A percentile compares a stretch with the other conserved stretches of the same genome.
phyloP scores from a whole-genome alignment of 2,329 filamentous ascomycete species.

The Coniochaeta sp. region DNA sequence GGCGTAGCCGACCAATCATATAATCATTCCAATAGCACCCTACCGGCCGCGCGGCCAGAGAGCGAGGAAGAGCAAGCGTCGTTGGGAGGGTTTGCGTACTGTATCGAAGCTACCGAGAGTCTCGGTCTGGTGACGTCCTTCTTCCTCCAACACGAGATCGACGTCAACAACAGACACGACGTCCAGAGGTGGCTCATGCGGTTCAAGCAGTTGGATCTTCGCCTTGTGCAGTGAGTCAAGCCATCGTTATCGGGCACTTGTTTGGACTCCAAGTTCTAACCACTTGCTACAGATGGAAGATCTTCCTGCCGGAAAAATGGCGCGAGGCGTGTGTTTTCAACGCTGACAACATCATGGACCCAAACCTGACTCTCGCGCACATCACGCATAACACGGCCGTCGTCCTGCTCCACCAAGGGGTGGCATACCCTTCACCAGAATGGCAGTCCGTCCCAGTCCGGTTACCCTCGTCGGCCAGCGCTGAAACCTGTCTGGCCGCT shows the following conservation, averaged over 20 bases:
- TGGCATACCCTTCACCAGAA: conserved; percentile 27
- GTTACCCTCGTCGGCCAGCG: conserved; percentile 28
- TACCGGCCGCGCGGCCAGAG: conserved; percentile 13
- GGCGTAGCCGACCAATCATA: conserved; percentile 26
- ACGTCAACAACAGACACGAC: conserved; percentile 26
- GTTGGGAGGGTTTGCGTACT: conserved; percentile 33
- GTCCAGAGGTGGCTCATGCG: conserved; percentile 33
- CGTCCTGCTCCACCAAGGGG: conserved; percentile 31
- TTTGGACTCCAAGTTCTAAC: background rate
- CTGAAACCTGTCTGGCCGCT: conserved; percentile 31
- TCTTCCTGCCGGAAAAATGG: conserved; percentile 36
- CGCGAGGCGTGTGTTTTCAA: conserved; percentile 31
- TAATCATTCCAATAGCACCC: conserved; percentile 7
- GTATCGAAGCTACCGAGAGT: conserved; percentile 37
- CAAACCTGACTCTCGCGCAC: conserved; percentile 34
- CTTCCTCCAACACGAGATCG: conserved; percentile 32
- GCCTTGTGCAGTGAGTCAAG: conserved; percentile 29
- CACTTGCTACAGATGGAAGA: conserved; percentile 29
- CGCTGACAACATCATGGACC: conserved; percentile 31
- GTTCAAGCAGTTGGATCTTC: conserved; percentile 37
- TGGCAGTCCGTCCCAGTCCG: conserved; percentile 22
- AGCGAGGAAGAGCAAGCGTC: conserved; percentile 17
- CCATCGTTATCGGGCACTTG: no score
- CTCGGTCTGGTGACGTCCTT: conserved; percentile 33
- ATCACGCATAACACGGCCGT: conserved; percentile 35